These are phyloP conservation scores for Penicillium manginii DNA, from an alignment of 495 filamentous ascomycete species.

Conservation along the genomic window DNA sequence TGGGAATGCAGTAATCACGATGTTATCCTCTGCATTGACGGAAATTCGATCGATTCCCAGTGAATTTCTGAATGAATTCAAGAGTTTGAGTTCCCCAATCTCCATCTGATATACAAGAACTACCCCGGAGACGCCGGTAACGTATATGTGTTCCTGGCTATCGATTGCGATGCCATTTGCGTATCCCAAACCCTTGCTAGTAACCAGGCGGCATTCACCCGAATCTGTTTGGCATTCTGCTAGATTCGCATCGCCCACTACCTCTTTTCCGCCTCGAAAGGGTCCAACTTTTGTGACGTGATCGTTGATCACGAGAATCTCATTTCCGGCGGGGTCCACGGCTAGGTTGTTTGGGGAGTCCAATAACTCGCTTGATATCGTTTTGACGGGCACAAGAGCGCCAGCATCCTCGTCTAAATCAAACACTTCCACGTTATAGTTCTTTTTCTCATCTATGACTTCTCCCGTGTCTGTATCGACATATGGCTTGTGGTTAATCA, in stretches of 20 bases:
- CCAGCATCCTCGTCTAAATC: slow-evolving; percentile 8
- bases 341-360: slow-evolving; percentile 16
- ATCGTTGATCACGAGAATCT: slow-evolving; percentile 16
- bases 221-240: slow-evolving; percentile 14
- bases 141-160: slow-evolving; percentile 5
- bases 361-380: slow-evolving; percentile 10
- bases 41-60: slow-evolving; percentile 14
- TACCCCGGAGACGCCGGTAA: slow-evolving; percentile 2
- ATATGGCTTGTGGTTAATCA: slow-evolving; percentile 17
- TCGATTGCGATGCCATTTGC: slow-evolving; percentile 12
- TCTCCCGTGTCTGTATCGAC: slow-evolving; percentile 8
- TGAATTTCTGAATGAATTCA: neutral
- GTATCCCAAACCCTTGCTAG: slow-evolving; percentile 6
- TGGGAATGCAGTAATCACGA: slow-evolving; percentile 10
- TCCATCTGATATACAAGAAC: slow-evolving; percentile 6
- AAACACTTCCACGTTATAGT: slow-evolving; percentile 16
- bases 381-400: slow-evolving; percentile 9
- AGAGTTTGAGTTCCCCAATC: neutral
- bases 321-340: slow-evolving; percentile 8
- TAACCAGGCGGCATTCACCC: slow-evolving; percentile 8
- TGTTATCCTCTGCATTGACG: slow-evolving; percentile 10
- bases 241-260: slow-evolving; percentile 8
- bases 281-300: slow-evolving; percentile 7
- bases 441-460: neutral
- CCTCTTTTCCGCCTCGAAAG: neutral